Base-by-base conservation (phyloP, 495 filamentous ascomycete genomes). In the Bombardia bombarda region DNA sequence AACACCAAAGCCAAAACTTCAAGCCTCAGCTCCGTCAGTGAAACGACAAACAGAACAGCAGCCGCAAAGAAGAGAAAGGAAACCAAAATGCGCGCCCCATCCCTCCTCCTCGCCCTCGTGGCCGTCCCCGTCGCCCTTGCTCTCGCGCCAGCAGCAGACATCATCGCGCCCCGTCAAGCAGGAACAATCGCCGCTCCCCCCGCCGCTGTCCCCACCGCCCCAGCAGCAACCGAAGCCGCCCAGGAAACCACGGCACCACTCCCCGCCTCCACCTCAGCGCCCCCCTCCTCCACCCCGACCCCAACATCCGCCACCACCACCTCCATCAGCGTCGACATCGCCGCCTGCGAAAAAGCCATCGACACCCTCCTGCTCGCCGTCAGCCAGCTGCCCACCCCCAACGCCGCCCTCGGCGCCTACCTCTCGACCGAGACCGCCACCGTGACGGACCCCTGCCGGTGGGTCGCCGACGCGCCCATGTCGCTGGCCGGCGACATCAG, bases 361-460 rank as follows among this genome's bases (percentile, higher is more conserved):
- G 30, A 42, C 40, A 32, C 40, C 26, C 26, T 42, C 26, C 19
- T 32, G 12, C n/a, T 14, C 18, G 14, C 4, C 2, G 13, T 42
- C 40, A 7, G 10, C 4, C 18, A 13, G 17, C 9, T 42, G 7
- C 40, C 40, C 14, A 42, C 40, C 16, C 40, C 40, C 40, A 42
- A 42, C 40, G 40, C 40, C 1, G 40, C 40, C 16, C 30, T 42
- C 3, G 13, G 17, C 26, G 19, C 26, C 4, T 42, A 18, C 40
- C 40, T 42, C 1, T 16, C 26, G 1, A 42, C 40, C 1, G 40
- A 42, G 16, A 33, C 40, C 16, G 26, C n/a, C 5, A 14, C 26
- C 3, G 40, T 42, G 23, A 4, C 9, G 17, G 16, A 42, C 40
- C 26, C 26, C 12, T 42, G 40, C n/a, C 7, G 10, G 8, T 42